A percentile compares a stretch with the other conserved stretches of the same genome.
phyloP scores from a whole-genome alignment of 1,139 yeast genomes.

The Pichia terricola region DNA sequence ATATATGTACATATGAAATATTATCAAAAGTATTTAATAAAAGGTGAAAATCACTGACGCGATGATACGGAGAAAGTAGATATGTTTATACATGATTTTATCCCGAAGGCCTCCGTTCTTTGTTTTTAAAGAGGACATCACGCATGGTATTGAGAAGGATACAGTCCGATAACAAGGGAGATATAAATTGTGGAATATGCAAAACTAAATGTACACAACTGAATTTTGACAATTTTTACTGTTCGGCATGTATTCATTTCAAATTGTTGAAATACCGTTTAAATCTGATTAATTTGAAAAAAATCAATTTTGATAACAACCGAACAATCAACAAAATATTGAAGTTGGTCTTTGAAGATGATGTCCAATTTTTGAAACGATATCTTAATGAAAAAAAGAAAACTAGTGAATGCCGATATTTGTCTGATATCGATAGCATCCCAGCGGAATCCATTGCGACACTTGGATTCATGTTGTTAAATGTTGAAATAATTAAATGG shows the following conservation, averaged over 20 bases:
- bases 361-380: constrained; percentile 10
- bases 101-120: too few relatives aligned
- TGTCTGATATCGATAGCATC: background rate
- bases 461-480: constrained; percentile 36
- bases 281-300: constrained; percentile 14
- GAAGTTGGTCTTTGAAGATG: constrained; percentile 7
- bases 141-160: too few relatives aligned
- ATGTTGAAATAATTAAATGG: constrained; percentile 29
- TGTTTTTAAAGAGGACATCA: too few relatives aligned
- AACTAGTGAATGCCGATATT: too few relatives aligned
- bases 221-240: constrained; percentile 7
- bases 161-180: too few relatives aligned
- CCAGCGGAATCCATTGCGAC: constrained; percentile 30
- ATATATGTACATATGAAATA: background rate
- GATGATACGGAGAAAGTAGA: too few relatives aligned
- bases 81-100: too few relatives aligned
- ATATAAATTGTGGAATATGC: too few relatives aligned
- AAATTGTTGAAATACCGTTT: constrained; percentile 18
- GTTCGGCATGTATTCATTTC: constrained; percentile 20
- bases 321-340: constrained; percentile 10
- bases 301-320: constrained; percentile 9
- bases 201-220: too few relatives aligned
- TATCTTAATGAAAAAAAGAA: constrained; percentile 7
- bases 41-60: too few relatives aligned
- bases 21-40: too few relatives aligned